Conservation (phyloP, 495 filamentous ascomycete species). For the Penicillium salamii region DNA sequence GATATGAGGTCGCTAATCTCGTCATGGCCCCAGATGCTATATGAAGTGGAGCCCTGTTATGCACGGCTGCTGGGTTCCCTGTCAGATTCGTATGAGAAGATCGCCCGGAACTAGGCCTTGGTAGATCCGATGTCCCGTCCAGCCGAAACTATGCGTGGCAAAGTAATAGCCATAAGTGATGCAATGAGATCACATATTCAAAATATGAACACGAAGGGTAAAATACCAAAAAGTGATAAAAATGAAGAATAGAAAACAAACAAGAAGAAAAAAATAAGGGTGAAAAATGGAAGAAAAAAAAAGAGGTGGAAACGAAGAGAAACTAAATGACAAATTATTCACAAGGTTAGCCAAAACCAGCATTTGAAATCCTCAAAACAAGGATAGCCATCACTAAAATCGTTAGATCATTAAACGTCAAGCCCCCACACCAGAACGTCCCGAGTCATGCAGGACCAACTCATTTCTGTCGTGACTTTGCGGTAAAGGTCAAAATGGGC, state of each 20-base stretch:
- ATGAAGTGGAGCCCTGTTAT: background rate
- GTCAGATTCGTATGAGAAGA: constrained; percentile 3
- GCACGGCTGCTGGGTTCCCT: background rate
- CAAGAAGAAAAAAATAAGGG: background rate
- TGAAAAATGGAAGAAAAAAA: background rate
- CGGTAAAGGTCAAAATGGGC: background rate
- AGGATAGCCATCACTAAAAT: constrained; percentile 1
- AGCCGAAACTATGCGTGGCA: constrained; percentile 1
- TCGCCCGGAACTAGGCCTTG: constrained; percentile 1
- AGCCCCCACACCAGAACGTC: background rate
- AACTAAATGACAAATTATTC: background rate
- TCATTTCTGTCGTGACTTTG: background rate
- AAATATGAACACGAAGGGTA: background rate
- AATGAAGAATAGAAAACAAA: background rate
- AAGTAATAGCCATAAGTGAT: background rate
- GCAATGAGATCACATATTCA: too few species aligned
- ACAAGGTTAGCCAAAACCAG: background rate
- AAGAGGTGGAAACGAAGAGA: background rate
- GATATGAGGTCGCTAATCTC: background rate
- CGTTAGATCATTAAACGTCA: constrained; percentile 5
- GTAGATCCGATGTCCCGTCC: background rate
- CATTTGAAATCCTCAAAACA: background rate
- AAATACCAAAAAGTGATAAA: background rate
- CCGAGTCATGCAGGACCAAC: constrained; percentile 2
- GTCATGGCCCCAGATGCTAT: background rate